phyloP scores from a whole-genome alignment of 2,329 filamentous ascomycete species.

The Sclerotinia spermophila region DNA sequence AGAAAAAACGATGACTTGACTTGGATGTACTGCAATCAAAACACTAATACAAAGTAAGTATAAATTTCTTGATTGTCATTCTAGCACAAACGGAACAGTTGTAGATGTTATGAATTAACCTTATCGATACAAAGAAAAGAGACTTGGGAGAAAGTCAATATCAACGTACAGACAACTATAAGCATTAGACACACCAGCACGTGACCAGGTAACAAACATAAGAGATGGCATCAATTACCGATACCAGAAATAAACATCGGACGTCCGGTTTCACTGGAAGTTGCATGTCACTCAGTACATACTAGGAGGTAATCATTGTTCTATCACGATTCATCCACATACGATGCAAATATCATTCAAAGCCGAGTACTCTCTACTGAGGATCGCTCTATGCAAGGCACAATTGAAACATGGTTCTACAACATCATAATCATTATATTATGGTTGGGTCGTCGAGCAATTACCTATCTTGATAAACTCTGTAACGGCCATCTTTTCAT shows the following conservation, averaged over 20 bases:
- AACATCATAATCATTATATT: not conserved
- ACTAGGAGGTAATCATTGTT: not conserved
- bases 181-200: too few species aligned
- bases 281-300: not conserved
- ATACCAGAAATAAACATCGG: not conserved
- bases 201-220: not conserved
- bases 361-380: too few species aligned
- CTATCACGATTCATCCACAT: not conserved
- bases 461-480: not conserved
- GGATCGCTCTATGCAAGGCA: conserved; percentile 2
- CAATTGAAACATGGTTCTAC: not conserved
- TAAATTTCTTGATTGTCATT: not conserved
- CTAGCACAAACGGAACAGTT: not conserved
- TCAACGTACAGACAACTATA: too few species aligned
- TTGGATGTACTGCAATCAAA: too few species aligned
- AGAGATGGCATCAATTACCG: not conserved
- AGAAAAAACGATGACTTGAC: not conserved
- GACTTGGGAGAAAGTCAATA: not conserved
- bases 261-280: not conserved
- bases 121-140: not conserved
- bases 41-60: not conserved
- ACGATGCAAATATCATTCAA: not conserved
- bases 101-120: not conserved
- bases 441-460: not conserved
- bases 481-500: too few species aligned